Evolutionary conservation across 2,329 filamentous ascomycete genomes (phyloP), one percentile per base, ranked within the genome.

Genomic region (Phoma herbarum): DNA sequence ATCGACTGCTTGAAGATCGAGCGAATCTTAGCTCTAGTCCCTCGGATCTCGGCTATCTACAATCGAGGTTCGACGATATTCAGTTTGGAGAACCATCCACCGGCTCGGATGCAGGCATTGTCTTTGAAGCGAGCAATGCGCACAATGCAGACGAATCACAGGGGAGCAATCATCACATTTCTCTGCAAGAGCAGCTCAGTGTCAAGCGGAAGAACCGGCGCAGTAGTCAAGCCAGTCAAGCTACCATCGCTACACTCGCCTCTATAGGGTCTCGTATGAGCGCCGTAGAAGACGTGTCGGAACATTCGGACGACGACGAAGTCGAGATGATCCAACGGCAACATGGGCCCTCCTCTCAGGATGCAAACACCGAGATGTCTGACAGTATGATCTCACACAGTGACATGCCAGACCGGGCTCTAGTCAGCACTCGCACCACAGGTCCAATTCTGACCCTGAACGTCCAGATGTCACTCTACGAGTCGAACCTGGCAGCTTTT

Each of bases 391-490:
- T 76, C 18, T 71, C 75, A 1, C 78, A 83, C 42, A 75, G 73
- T 63, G 73, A 77, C 25, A 58, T 66, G 10, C 69, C 71, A 0
- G 50, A 41, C 1, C 56, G 42, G n/a, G 63, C 71, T 10, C 59
- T 74, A 14, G 48, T 74, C 16, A 54, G 69, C 22, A 44, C 57
- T 1, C 66, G 65, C 28, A 50, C 35, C 20, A 49, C 58, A 1
- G 74, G 73, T 10, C 73, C 74, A 7, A 53, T 72, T 44, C 66
- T 87, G 11, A 83, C 83, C 5, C 78, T 90, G 9, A 87, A 89
- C 70, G 86, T 90, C n/a, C 87, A 90, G 67, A 90, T 90, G 86
- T 85, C 85, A 4, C 78, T 88, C 3, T 86, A 88, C 70, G 86
- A 87, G 0, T 80, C 88, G 51, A 88, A 86, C 2, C 79, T 90